These are phyloP conservation scores for Peronosclerospora sorghi DNA, from an alignment of 352 stramenopile genomes.

Conservation along the genomic window DNA sequence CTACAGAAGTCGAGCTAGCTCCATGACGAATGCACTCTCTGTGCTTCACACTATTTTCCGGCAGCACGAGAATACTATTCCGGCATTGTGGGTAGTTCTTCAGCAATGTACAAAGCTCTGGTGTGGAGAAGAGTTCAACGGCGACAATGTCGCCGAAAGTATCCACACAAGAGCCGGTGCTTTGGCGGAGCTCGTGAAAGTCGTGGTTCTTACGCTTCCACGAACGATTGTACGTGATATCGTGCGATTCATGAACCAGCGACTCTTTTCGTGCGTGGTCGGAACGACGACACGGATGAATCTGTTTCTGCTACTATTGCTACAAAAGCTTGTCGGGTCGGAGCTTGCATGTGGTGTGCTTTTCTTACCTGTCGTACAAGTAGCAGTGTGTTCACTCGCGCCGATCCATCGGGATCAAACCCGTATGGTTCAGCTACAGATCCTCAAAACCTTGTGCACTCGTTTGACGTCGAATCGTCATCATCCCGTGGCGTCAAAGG, in stretches of 20 bases:
- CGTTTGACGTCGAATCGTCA: slow-evolving; percentile 16
- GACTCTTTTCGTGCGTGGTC: slow-evolving; percentile 30
- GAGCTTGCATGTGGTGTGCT: slow-evolving; percentile 14
- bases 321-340: slow-evolving; percentile 33
- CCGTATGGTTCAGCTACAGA: slow-evolving; percentile 38
- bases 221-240: slow-evolving; percentile 15
- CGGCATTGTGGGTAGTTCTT: slow-evolving; percentile 33
- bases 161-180: slow-evolving; percentile 19
- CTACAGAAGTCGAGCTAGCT: slow-evolving; percentile 15
- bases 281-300: slow-evolving; percentile 29
- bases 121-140: slow-evolving; percentile 43
- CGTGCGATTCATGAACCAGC: slow-evolving; percentile 32
- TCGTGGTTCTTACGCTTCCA: slow-evolving; percentile 21
- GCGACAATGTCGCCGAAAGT: slow-evolving; percentile 4
- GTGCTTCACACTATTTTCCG: slow-evolving; percentile 28
- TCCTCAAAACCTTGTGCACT: slow-evolving; percentile 36
- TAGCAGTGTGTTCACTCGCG: slow-evolving; percentile 31
- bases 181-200: slow-evolving; percentile 39
- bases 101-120: slow-evolving; percentile 48
- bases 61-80: slow-evolving; percentile 4
- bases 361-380: slow-evolving; percentile 26
- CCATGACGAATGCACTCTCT: slow-evolving; percentile 13
- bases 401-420: slow-evolving; percentile 21
- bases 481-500: slow-evolving; percentile 1
- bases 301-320: slow-evolving; percentile 39